Conservation (phyloP, 192 early-diverging fungal species). For the Jimgerdemannia flammicorona region DNA sequence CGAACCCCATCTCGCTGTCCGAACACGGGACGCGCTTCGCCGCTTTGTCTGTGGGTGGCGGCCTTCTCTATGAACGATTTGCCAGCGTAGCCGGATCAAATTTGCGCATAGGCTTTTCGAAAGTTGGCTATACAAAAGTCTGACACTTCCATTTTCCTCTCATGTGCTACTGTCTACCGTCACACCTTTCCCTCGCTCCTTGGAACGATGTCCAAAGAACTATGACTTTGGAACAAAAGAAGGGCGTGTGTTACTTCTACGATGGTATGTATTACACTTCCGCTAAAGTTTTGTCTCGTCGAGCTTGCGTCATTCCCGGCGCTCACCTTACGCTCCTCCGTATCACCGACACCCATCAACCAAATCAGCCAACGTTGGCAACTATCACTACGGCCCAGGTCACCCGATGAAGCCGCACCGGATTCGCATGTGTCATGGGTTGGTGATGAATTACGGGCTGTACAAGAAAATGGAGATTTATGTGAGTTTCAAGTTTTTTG, state of each 20-base stretch:
- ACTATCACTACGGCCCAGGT: slow-evolving; percentile 88
- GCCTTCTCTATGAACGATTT: no score
- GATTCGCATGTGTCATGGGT: slow-evolving; percentile 89
- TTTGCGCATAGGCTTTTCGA: no score
- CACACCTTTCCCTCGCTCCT: no score
- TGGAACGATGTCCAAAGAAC: neutral
- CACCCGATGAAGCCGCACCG: slow-evolving; percentile 98
- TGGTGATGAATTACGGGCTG: slow-evolving; percentile 90
- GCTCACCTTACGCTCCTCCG: neutral
- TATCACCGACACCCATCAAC: neutral
- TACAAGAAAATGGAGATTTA: slow-evolving; percentile 89
- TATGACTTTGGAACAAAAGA: slow-evolving; percentile 36
- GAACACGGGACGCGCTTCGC: no score
- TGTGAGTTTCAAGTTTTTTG: slow-evolving; percentile 31
- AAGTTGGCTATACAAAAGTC: no score
- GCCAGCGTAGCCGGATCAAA: no score
- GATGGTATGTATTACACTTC: slow-evolving; percentile 39
- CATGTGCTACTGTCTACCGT: no score
- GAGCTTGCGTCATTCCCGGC: neutral
- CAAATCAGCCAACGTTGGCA: slow-evolving; percentile 59
- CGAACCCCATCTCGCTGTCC: no score
- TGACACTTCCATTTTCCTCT: no score
- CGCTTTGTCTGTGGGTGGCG: no score
- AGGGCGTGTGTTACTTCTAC: slow-evolving; percentile 63
- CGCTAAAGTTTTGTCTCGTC: neutral